A percentile compares a stretch with the other conserved stretches of the same genome.
Evolutionary conservation across 495 filamentous ascomycete genomes (phyloP).

Genomic region (Trichoderma erinaceum): DNA sequence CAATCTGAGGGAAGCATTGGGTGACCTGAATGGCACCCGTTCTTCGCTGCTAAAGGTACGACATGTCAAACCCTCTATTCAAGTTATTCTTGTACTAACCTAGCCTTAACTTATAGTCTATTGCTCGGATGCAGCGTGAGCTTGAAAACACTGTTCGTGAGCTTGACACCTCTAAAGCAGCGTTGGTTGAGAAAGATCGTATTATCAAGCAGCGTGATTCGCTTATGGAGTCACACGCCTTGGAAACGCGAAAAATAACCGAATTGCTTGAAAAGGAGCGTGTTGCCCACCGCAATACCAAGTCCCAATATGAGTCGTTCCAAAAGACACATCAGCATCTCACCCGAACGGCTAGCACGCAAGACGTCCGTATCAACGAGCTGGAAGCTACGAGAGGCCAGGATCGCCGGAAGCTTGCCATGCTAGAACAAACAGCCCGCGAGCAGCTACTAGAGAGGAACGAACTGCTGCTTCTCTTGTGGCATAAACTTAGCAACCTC

Average conservation of each 20-base stretch:
- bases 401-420: constrained; percentile 66
- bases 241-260: constrained; percentile 76
- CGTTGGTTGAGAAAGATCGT: constrained; percentile 79
- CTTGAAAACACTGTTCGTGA: constrained; percentile 76
- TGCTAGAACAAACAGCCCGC: constrained; percentile 69
- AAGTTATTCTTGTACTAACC: background rate
- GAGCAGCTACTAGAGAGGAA: constrained; percentile 89
- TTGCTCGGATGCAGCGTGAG: constrained; percentile 80
- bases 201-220: constrained; percentile 85
- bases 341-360: constrained; percentile 71
- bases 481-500: constrained; percentile 78
- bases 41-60: constrained; percentile 71
- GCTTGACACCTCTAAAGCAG: constrained; percentile 67
- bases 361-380: constrained; percentile 76
- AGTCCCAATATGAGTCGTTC: constrained; percentile 77
- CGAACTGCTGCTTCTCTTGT: constrained; percentile 73
- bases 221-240: constrained; percentile 79
- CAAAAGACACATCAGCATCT: constrained; percentile 81
- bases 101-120: constrained; percentile 43
- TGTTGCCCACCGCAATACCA: constrained; percentile 73
- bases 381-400: constrained; percentile 67
- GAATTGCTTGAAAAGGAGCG: constrained; percentile 92
- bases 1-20: constrained; percentile 74
- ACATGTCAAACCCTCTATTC: background rate
- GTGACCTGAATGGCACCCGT: constrained; percentile 78